phyloP scores from a whole-genome alignment of 2,329 filamentous ascomycete species.

The Clarireedia homoeocarpa region DNA sequence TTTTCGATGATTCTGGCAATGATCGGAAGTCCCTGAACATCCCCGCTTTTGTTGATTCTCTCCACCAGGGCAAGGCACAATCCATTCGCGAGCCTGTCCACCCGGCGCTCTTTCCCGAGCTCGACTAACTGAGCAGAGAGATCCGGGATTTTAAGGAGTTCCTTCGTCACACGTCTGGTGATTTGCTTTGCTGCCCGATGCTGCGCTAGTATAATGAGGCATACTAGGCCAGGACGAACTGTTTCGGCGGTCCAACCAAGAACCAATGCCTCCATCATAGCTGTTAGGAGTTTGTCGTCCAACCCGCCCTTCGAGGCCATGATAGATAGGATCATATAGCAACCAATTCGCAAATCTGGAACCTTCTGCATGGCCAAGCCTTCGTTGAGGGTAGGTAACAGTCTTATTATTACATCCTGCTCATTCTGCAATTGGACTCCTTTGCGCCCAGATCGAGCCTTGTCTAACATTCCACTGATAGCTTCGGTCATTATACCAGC shows the following conservation, averaged over 20 bases:
- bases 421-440: conserved; percentile 73
- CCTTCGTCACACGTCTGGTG: conserved; percentile 61
- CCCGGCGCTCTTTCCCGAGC: conserved; percentile 55
- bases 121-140: conserved; percentile 52
- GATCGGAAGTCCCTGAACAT: conserved; percentile 46
- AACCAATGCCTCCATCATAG: conserved; percentile 83
- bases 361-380: conserved; percentile 68
- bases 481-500: conserved; percentile 80
- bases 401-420: conserved; percentile 65
- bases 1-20: conserved; percentile 55
- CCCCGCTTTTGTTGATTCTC: conserved; percentile 51
- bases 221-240: conserved; percentile 64
- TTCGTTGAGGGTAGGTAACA: conserved; percentile 64
- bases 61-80: conserved; percentile 60
- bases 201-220: conserved; percentile 73
- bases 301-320: conserved; percentile 76
- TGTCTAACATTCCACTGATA: conserved; percentile 73
- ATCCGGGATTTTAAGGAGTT: conserved; percentile 55
- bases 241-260: conserved; percentile 70
- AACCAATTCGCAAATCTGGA: conserved; percentile 73
- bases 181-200: conserved; percentile 65
- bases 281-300: conserved; percentile 70
- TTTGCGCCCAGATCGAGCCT: conserved; percentile 64
- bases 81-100: conserved; percentile 65
- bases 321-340: conserved; percentile 85